These are phyloP conservation scores for Lactarius sanguifluus DNA, from an alignment of 768 basidiomycete genomes.

Conservation along the genomic window DNA sequence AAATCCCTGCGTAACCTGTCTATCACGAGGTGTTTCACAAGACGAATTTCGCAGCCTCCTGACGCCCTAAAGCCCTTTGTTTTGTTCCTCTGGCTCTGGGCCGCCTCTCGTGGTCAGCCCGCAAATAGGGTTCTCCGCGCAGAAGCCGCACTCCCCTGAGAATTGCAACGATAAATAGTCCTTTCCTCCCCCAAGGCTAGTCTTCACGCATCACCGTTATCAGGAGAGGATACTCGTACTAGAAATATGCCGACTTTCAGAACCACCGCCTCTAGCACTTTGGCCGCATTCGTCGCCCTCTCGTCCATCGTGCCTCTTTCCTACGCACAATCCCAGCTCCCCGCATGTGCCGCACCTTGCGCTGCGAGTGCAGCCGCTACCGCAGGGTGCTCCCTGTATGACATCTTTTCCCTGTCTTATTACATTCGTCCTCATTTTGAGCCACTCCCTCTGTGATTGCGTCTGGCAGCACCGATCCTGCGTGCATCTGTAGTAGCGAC, in stretches of 20 bases:
- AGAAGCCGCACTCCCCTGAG: background rate
- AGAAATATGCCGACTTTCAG: background rate
- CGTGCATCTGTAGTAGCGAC: background rate
- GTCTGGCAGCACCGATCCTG: background rate
- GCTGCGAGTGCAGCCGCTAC: background rate
- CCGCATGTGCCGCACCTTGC: background rate
- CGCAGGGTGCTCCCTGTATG: slow-evolving; percentile 1
- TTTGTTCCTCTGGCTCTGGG: background rate
- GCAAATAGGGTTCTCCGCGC: background rate
- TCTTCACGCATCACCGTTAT: background rate
- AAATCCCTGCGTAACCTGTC: background rate
- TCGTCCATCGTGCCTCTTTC: background rate
- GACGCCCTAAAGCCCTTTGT: background rate
- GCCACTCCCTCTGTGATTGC: background rate
- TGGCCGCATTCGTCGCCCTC: background rate
- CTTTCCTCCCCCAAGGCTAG: background rate
- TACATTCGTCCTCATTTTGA: background rate
- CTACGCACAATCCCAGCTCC: background rate
- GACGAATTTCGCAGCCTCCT: background rate
- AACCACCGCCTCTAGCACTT: background rate
- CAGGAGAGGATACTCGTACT: background rate
- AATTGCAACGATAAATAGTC: background rate
- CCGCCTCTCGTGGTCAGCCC: background rate
- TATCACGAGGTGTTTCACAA: background rate
- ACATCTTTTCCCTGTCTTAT: background rate